Conservation (phyloP, 2,329 filamentous ascomycete genomes). For the Epichloe coenophiala region DNA sequence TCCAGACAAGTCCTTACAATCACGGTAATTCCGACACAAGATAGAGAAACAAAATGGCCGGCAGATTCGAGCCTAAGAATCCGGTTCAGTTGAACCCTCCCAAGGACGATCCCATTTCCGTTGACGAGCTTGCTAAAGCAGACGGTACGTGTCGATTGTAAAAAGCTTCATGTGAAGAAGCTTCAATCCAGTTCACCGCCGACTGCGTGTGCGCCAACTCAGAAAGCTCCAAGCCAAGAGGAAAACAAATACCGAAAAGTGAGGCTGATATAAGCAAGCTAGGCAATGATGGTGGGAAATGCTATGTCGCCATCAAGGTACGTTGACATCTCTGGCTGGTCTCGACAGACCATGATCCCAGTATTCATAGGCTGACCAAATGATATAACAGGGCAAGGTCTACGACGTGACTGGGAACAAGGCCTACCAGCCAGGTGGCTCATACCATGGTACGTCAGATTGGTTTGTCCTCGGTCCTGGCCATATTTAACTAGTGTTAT, state of each 20-base stretch:
- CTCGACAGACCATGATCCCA: neutral
- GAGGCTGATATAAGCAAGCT: neutral
- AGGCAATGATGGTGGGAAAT: slow-evolving; percentile 53
- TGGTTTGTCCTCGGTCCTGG: neutral
- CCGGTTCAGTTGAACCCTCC: slow-evolving; percentile 67
- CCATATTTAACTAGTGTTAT: neutral
- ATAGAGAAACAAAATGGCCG: slow-evolving; percentile 30
- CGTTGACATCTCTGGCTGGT: neutral
- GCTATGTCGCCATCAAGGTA: slow-evolving; percentile 60
- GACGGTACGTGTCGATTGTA: slow-evolving; percentile 48
- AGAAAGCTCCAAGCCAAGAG: too few species aligned
- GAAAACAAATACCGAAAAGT: neutral
- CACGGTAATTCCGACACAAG: neutral
- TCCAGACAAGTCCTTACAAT: neutral
- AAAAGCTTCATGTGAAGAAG: neutral
- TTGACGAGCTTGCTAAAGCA: slow-evolving; percentile 65
- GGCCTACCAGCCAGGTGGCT: slow-evolving; percentile 67
- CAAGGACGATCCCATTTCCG: slow-evolving; percentile 75
- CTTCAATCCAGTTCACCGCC: neutral
- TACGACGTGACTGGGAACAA: slow-evolving; percentile 91
- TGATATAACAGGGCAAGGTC: slow-evolving; percentile 61
- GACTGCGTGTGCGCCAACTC: neutral
- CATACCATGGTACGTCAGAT: slow-evolving; percentile 61
- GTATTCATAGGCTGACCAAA: slow-evolving; percentile 1
- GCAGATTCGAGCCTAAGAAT: slow-evolving; percentile 65